Evolutionary conservation across 768 basidiomycete species (phyloP).

Genomic region (Trametes coccinea): DNA sequence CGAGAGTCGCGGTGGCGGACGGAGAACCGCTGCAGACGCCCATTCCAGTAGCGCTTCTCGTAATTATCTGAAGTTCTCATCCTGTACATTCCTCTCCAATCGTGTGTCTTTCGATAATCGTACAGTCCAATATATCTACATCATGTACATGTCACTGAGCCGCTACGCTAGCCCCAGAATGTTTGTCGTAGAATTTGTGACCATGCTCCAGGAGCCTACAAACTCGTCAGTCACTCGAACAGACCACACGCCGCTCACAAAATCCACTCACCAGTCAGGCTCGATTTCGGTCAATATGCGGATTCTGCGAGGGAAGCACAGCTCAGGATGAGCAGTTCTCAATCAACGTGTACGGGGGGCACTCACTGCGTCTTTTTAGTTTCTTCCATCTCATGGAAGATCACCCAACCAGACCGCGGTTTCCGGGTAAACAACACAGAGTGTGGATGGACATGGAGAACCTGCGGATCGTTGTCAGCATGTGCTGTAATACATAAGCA

Average conservation of each 20-base stretch:
- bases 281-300: slow-evolving; percentile 92
- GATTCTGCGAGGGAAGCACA: slow-evolving; percentile 53
- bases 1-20: too few relatives aligned
- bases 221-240: too few relatives aligned
- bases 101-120: too few relatives aligned
- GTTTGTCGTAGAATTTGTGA: slow-evolving; percentile 45
- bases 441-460: slow-evolving; percentile 87
- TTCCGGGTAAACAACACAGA: slow-evolving; percentile 94
- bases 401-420: slow-evolving; percentile 88
- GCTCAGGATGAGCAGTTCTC: slow-evolving; percentile 9
- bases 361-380: slow-evolving; percentile 87
- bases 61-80: too few relatives aligned
- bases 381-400: slow-evolving; percentile 96
- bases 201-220: slow-evolving; percentile 51
- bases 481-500: too few relatives aligned
- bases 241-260: too few relatives aligned
- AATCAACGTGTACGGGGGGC: slow-evolving; percentile 29
- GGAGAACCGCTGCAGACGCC: too few relatives aligned
- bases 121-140: not conserved
- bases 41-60: too few relatives aligned
- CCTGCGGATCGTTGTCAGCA: slow-evolving; percentile 41
- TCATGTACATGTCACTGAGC: not conserved
- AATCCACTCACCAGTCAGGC: slow-evolving; percentile 73
- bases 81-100: too few relatives aligned
- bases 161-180: slow-evolving; percentile 19